These are phyloP conservation scores for Ulmus americana DNA, from an alignment of 331 rosid genomes.

Conservation along the genomic window DNA sequence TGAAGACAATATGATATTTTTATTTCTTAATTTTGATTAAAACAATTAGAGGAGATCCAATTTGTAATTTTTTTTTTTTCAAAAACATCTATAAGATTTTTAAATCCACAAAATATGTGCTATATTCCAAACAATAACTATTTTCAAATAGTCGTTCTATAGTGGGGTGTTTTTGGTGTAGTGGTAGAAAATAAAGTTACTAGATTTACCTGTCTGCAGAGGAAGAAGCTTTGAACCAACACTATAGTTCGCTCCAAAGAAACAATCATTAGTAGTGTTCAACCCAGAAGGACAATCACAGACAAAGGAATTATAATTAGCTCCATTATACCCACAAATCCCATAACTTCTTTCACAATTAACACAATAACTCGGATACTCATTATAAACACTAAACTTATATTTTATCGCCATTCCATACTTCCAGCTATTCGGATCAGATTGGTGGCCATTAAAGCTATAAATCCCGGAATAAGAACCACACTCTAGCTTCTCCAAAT, in stretches of 20 bases:
- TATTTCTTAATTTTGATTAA: no score
- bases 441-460: slow-evolving; percentile 52
- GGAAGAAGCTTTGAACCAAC: slow-evolving; percentile 34
- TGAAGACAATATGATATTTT: no score
- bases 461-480: slow-evolving; percentile 71
- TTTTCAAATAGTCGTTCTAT: no score
- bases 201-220: slow-evolving; percentile 33
- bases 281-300: slow-evolving; percentile 82
- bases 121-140: no score
- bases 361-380: slow-evolving; percentile 55
- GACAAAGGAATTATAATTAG: slow-evolving; percentile 40
- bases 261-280: slow-evolving; percentile 64
- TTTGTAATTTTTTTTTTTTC: no score
- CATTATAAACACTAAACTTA: slow-evolving; percentile 66
- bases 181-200: background rate
- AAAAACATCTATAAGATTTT: no score
- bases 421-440: slow-evolving; percentile 74
- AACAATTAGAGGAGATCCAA: no score
- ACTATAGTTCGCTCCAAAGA: slow-evolving; percentile 43
- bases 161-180: no score
- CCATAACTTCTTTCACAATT: slow-evolving; percentile 70
- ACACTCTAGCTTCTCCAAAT: slow-evolving; percentile 69
- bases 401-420: slow-evolving; percentile 76
- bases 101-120: no score
- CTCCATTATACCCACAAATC: slow-evolving; percentile 54